A percentile compares a stretch with the other conserved stretches of the same genome.
Conservation (phyloP, 306 rosid genomes). For the Lathyrus tuberosus region DNA sequence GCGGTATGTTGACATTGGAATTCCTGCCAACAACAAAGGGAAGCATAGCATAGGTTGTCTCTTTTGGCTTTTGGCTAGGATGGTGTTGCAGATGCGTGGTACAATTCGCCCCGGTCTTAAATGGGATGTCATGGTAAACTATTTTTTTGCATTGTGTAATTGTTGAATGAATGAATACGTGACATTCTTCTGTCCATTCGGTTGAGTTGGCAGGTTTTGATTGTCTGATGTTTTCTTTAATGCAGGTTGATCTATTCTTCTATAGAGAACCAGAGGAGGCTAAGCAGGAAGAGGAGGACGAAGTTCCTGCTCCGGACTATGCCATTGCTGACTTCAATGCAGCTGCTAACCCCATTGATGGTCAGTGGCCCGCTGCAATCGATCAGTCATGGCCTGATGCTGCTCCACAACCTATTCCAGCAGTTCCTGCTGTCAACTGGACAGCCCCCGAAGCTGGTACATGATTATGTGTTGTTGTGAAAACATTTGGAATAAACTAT, state of each 20-base stretch:
- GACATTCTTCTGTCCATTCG: too few relatives aligned
- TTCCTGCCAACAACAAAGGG: too few relatives aligned
- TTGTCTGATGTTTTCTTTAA: background rate
- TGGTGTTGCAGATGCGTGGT: constrained; percentile 75
- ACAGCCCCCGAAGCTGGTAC: constrained; percentile 44
- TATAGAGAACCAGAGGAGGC: constrained; percentile 90
- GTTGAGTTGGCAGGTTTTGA: constrained; percentile 42
- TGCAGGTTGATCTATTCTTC: constrained; percentile 86
- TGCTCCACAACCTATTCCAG: constrained; percentile 47
- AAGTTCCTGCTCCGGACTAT: constrained; percentile 55
- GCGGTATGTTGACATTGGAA: too few relatives aligned
- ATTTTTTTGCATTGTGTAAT: background rate
- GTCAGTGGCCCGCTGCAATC: constrained; percentile 44
- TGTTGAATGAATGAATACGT: background rate
- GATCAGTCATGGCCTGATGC: constrained; percentile 45
- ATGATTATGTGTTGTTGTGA: background rate
- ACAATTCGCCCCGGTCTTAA: constrained; percentile 66
- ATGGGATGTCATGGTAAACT: constrained; percentile 87
- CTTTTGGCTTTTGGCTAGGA: too few relatives aligned
- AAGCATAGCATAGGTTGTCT: too few relatives aligned
- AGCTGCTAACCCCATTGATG: constrained; percentile 36
- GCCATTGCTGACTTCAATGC: constrained; percentile 55
- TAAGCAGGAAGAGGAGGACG: constrained; percentile 70
- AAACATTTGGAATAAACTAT: background rate
- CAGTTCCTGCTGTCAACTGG: constrained; percentile 48